Percentiles rank a stretch among this genome's conserved stretches.
phyloP scores from a whole-genome alignment of 805 yeast species.

The Lipomyces orientalis region DNA sequence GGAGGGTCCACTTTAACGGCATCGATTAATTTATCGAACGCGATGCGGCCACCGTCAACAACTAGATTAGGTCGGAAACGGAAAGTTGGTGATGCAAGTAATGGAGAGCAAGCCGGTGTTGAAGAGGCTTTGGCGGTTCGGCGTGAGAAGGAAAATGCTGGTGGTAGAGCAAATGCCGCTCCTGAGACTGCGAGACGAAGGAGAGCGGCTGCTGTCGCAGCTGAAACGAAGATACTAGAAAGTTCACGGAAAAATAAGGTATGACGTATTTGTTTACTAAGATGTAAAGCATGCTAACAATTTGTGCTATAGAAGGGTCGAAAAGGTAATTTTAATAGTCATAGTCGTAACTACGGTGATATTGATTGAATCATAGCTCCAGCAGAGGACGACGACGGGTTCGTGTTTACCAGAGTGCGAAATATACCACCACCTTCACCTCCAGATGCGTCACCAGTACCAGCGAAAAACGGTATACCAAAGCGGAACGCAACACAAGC shows the following conservation, averaged over 20 bases:
- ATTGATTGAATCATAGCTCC: constrained; percentile 4
- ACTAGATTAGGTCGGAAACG: constrained; percentile 2
- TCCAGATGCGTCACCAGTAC: neutral
- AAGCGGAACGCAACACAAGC: neutral
- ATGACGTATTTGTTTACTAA: neutral
- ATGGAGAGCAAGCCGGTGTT: neutral
- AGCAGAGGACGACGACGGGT: constrained; percentile 46
- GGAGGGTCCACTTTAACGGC: neutral
- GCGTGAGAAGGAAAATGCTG: constrained; percentile 13
- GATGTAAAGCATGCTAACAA: neutral
- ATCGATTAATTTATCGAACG: neutral
- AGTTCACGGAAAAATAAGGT: constrained; percentile 27
- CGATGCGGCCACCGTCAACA: constrained; percentile 5
- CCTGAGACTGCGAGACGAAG: constrained; percentile 13
- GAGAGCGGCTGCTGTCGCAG: constrained; percentile 36
- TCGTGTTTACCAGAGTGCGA: constrained; percentile 44
- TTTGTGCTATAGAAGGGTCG: constrained; percentile 2
- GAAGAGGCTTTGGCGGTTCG: neutral
- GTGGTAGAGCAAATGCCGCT: neutral
- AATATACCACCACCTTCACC: constrained; percentile 22
- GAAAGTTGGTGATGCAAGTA: neutral
- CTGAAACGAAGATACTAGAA: constrained; percentile 33
- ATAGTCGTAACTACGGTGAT: neutral
- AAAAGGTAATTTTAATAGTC: neutral
- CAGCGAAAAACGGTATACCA: neutral